phyloP scores from a whole-genome alignment of 352 stramenopile species.

The Globisporangium emineosum region DNA sequence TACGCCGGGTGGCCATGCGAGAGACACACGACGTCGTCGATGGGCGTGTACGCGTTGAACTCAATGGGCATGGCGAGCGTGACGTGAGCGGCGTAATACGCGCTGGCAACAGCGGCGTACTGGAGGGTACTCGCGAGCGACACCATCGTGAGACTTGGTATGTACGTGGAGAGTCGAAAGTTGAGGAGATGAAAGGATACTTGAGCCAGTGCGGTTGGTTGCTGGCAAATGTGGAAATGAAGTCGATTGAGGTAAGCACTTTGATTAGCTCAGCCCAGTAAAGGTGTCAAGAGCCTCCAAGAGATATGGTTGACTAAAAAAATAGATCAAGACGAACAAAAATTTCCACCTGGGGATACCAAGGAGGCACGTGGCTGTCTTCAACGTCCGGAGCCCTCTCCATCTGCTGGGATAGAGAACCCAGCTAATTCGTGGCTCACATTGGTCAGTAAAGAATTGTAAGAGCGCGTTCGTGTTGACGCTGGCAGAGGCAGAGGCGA shows the following conservation, averaged over 20 bases:
- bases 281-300: no score
- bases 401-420: background rate
- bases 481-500: background rate
- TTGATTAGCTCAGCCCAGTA: background rate
- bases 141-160: background rate
- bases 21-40: slow-evolving; percentile 23
- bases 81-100: background rate
- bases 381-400: background rate
- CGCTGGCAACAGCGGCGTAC: background rate
- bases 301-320: background rate
- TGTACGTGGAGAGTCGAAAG: background rate
- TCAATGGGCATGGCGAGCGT: background rate
- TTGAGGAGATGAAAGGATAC: background rate
- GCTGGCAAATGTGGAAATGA: slow-evolving; percentile 4
- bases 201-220: background rate
- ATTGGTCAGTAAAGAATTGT: background rate
- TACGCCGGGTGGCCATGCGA: slow-evolving; percentile 37
- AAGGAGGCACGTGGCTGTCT: background rate
- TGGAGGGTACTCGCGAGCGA: background rate
- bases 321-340: background rate
- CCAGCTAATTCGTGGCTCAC: background rate
- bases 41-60: slow-evolving; percentile 25
- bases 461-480: background rate
- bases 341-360: background rate
- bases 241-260: no score